These are phyloP conservation scores for Polygonum maritimum DNA, from an alignment of 148 eudicot species.

Conservation along the genomic window DNA sequence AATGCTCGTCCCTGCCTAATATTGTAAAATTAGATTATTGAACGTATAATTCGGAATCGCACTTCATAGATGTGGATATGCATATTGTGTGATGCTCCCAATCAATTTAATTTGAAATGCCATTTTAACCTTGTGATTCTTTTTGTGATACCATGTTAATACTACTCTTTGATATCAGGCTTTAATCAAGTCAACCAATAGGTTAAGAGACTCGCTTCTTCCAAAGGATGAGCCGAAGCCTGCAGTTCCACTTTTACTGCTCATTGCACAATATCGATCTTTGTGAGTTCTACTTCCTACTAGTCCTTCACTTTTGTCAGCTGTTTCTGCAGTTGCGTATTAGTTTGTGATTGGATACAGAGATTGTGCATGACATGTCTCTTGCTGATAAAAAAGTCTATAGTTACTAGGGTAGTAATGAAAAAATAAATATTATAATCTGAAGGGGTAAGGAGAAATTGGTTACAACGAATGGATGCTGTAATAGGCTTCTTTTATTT, in stretches of 20 bases:
- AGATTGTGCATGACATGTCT: not conserved
- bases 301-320: not conserved
- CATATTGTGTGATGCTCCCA: not conserved
- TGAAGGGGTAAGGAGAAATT: not conserved
- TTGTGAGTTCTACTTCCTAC: constrained; percentile 38
- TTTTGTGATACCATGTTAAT: not conserved
- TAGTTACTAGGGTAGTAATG: not conserved
- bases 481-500: not conserved
- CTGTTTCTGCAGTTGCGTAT: not conserved
- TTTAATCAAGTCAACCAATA: constrained; percentile 80
- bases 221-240: constrained; percentile 91
- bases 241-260: constrained; percentile 84
- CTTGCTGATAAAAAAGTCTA: not conserved
- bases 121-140: not conserved
- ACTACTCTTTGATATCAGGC: constrained; percentile 40
- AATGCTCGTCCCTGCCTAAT: not conserved
- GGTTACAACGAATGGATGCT: not conserved
- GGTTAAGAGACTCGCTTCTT: constrained; percentile 83
- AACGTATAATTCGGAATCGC: not conserved
- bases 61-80: not conserved
- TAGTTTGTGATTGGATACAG: not conserved
- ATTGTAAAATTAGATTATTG: not conserved
- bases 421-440: not conserved
- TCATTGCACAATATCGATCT: constrained; percentile 96
- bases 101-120: not conserved